These are phyloP conservation scores for Aspergillus quadrilineatus DNA, from an alignment of 2,329 filamentous ascomycete species.

Conservation along the genomic window DNA sequence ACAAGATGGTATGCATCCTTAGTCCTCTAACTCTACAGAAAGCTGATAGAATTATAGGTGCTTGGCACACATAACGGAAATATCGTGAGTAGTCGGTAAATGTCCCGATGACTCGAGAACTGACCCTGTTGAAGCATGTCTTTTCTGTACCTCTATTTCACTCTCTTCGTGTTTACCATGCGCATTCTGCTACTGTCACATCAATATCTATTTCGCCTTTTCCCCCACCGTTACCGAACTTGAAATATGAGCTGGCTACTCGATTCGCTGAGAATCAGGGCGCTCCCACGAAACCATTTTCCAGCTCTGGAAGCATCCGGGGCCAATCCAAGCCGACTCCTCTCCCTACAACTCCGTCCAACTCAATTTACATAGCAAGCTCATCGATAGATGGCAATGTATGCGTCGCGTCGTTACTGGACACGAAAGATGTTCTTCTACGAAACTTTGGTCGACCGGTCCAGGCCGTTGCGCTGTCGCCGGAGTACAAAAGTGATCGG, in stretches of 20 bases:
- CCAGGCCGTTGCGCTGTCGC: constrained; percentile 88
- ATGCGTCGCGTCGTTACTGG: constrained; percentile 82
- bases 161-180: constrained; percentile 80
- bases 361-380: constrained; percentile 89
- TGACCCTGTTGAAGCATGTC: constrained; percentile 64
- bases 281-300: constrained; percentile 26
- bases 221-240: constrained; percentile 58
- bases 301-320: constrained; percentile 32
- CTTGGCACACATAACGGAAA: constrained; percentile 95
- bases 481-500: constrained; percentile 85
- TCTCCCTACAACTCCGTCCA: constrained; percentile 74
- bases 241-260: constrained; percentile 38
- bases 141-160: constrained; percentile 80
- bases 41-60: constrained; percentile 59
- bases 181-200: constrained; percentile 88
- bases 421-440: constrained; percentile 84
- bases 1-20: constrained; percentile 79
- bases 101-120: constrained; percentile 7
- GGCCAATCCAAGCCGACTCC: constrained; percentile 25
- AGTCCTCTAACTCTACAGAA: constrained; percentile 12
- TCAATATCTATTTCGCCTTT: constrained; percentile 87
- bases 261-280: constrained; percentile 32
- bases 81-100: constrained; percentile 63
- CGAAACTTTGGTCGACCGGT: constrained; percentile 93
- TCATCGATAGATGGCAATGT: constrained; percentile 96